phyloP scores from a whole-genome alignment of 2,329 filamentous ascomycete genomes.

The Canariomyces notabilis region DNA sequence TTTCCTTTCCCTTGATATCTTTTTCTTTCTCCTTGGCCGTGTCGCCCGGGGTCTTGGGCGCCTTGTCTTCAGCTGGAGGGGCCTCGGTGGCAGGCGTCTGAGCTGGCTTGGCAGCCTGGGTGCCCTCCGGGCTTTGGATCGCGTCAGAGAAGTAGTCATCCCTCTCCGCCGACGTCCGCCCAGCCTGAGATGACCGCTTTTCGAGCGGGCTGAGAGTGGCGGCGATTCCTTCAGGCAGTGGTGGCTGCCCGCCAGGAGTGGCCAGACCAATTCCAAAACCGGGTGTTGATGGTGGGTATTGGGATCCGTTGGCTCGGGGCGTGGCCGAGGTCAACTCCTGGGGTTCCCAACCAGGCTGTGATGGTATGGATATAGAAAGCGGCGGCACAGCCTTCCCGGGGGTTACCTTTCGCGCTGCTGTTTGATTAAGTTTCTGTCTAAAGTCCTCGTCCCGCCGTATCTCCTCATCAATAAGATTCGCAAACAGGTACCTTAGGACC shows the following conservation, averaged over 20 bases:
- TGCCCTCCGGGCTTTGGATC: slow-evolving; percentile 45
- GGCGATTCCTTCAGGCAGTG: slow-evolving; percentile 43
- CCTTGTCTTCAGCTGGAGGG: slow-evolving; percentile 27
- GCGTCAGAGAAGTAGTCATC: slow-evolving; percentile 74
- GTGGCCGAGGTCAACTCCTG: slow-evolving; percentile 48
- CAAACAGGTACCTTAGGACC: slow-evolving; percentile 89
- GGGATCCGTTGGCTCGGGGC: slow-evolving; percentile 60
- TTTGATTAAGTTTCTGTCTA: slow-evolving; percentile 63
- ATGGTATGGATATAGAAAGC: slow-evolving; percentile 49
- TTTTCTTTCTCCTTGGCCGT: slow-evolving; percentile 41
- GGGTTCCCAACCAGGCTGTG: slow-evolving; percentile 34
- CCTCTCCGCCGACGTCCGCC: slow-evolving; percentile 57
- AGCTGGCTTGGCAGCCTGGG: slow-evolving; percentile 42
- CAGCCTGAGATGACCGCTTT: slow-evolving; percentile 51
- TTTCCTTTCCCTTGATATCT: slow-evolving; percentile 40
- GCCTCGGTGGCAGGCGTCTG: slow-evolving; percentile 39
- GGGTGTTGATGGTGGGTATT: slow-evolving; percentile 61
- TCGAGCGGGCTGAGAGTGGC: slow-evolving; percentile 45
- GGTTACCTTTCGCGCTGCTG: slow-evolving; percentile 53
- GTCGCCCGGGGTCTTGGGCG: slow-evolving; percentile 36
- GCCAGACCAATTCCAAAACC: slow-evolving; percentile 74
- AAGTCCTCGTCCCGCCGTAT: slow-evolving; percentile 73
- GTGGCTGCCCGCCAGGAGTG: slow-evolving; percentile 53
- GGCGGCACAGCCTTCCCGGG: slow-evolving; percentile 55
- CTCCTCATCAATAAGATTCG: slow-evolving; percentile 83